phyloP scores from a whole-genome alignment of 345 rosid species.

The Clausena lansium region DNA sequence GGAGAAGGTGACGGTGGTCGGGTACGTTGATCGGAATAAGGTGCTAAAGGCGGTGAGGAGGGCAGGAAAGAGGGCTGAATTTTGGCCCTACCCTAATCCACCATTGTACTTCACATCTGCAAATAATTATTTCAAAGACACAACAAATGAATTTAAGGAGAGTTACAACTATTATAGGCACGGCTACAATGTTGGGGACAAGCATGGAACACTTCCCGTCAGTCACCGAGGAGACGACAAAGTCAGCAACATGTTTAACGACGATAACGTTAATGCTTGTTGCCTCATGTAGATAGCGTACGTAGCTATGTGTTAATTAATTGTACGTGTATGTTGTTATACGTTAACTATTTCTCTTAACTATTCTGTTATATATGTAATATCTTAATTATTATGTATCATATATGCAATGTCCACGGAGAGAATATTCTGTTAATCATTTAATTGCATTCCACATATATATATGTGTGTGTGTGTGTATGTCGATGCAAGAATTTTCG shows the following conservation, averaged over 20 bases:
- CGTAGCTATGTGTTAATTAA: too few species aligned
- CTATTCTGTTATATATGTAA: too few species aligned
- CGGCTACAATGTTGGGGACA: conserved; percentile 68
- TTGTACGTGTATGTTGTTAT: too few species aligned
- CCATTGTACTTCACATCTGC: conserved; percentile 80
- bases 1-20: conserved; percentile 77
- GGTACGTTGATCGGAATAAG: conserved; percentile 86
- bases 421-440: too few species aligned
- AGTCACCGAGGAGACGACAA: conserved; percentile 79
- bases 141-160: conserved; percentile 74
- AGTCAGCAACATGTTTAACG: conserved; percentile 91
- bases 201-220: conserved; percentile 67
- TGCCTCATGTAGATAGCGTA: conserved; percentile 51
- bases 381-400: too few species aligned
- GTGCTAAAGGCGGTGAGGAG: conserved; percentile 80
- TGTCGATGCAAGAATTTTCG: too few species aligned
- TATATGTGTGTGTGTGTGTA: too few species aligned
- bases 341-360: too few species aligned
- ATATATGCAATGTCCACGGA: too few species aligned
- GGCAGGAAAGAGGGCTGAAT: conserved; percentile 88
- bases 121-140: conserved; percentile 64
- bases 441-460: too few species aligned
- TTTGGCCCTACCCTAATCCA: conserved; percentile 87
- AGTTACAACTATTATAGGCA: conserved; percentile 82
- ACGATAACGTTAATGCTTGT: conserved; percentile 90